Evolutionary conservation across 306 rosid genomes (phyloP).

Genomic region (Cyclanthera cordifolia): DNA sequence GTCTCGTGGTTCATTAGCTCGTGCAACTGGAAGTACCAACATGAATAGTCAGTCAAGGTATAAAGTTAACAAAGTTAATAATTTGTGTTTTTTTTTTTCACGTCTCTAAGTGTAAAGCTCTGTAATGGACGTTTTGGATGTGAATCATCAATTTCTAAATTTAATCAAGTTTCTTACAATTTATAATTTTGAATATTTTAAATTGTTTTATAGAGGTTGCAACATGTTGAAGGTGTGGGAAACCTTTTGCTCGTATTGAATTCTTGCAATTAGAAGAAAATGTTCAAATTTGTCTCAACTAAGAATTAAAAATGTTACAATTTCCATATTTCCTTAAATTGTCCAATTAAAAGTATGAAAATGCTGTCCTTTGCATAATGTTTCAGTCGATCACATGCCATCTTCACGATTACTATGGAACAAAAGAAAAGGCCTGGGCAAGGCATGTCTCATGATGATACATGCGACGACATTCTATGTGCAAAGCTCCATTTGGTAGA

Average conservation of each 20-base stretch:
- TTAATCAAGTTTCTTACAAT: too few species aligned
- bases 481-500: slow-evolving; percentile 89
- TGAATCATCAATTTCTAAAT: too few species aligned
- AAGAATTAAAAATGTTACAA: not conserved
- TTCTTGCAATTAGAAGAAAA: not conserved
- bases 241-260: not conserved
- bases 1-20: slow-evolving; percentile 54
- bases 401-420: slow-evolving; percentile 84
- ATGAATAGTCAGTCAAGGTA: slow-evolving; percentile 95
- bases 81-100: not conserved
- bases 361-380: not conserved
- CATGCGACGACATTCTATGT: slow-evolving; percentile 66
- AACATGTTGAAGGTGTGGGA: too few species aligned
- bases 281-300: not conserved
- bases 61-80: not conserved
- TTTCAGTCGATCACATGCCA: slow-evolving; percentile 88
- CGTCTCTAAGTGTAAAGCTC: too few species aligned
- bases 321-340: not conserved
- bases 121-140: too few species aligned
- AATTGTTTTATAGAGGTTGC: too few species aligned
- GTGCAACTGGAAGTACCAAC: slow-evolving; percentile 89
- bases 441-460: slow-evolving; percentile 30
- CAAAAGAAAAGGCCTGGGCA: slow-evolving; percentile 44
- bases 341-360: not conserved
- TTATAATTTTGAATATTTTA: too few species aligned